Base-by-base conservation (phyloP, 2,329 filamentous ascomycete genomes). In the Colletotrichum falcatum region DNA sequence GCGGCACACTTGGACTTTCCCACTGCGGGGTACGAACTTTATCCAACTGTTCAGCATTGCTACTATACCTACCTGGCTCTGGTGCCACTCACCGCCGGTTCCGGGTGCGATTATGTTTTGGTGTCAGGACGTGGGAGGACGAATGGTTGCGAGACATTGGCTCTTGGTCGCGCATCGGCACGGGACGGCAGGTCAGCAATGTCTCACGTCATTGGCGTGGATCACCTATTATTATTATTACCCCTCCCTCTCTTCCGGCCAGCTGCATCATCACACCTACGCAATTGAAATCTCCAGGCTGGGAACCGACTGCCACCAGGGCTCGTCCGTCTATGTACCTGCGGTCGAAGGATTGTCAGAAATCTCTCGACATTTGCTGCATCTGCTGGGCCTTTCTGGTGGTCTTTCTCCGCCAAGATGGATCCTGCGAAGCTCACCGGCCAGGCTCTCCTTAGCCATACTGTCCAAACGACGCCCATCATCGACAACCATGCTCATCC, bases 401-500 rank as follows among this genome's bases (percentile, higher is more conserved):
- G 58, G 64, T 68, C 64, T 35, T 60, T 63, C 68, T 59, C n/a
- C 65, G 64, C 68, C 20, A 70, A 28, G 33, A 72, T 72, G 71
- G 68, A 71, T 68, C 71, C 65, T 46, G 69, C 72, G 9, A 71
- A 67, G 66, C 72, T 73, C 16, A 73, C 72, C 33, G 72, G 72
- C 35, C 72, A 73, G 63, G 72, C 72, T 46, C 72, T 73, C 46
- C 74, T 83, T 9, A 76, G 75, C 39, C 76, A 76, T 23, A 83
- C 82, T 62, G 87, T 90, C 66, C 78, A 82, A 35, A 82, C 77
- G 26, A 89, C 86, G 28, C 91, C 91, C 3, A 88, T 93, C 74
- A 90, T 94, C 78, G 92, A 94, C 80, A 89, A 92, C 74, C 91
- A 94, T 76, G 90, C 90, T 3, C 91, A 93, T 73, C 91, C 91